Evolutionary conservation across 306 rosid species (phyloP), one percentile per base, ranked within the genome.

Genomic region (Malus sylvestris): DNA sequence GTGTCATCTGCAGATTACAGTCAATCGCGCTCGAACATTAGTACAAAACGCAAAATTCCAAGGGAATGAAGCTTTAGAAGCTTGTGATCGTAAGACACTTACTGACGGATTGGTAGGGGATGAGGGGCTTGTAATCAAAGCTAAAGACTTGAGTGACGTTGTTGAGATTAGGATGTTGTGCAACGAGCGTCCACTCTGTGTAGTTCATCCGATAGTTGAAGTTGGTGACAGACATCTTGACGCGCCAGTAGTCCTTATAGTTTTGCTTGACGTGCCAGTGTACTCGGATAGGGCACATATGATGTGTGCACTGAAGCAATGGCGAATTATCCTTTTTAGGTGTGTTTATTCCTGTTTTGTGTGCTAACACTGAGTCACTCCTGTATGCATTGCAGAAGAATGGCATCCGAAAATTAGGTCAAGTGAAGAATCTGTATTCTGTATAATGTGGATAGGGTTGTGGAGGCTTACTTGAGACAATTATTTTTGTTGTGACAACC

Each of bases 211-310:
- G 68, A 30, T 86, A 93, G 81, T 91, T 83, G 80, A 93, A 93
- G 80, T 93, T 93, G 42, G 95, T 88, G 70, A 93, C 83, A 40
- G 97, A 89, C 63, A 93, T 77, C 88, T 93, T 93, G 40, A 85
- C 98, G 0, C 96, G 84, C 98, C 97, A 93, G 68, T 93, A 93
- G 14, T 87, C 93, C 76, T 89, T 81, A 16, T 93, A 91, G 80
- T 93, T 93, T 44, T 86, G 83, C 86, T 91, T 91, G 64, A 93
- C 76, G 71, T 93, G 98, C 98, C 98, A 93, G 61, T 93, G 98
- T 6, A 93, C 92, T 67, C 97, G 79, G 32, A 91, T 74, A 9
- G 88, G 93, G 78, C 98, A 93, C 88, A 93, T 68, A 63, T 93
- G 98, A 72, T 87, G 96, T 60, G 98, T 93, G 87, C 98, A 93